These are phyloP conservation scores for Hemileccinum impolitum DNA, from an alignment of 768 basidiomycete species.

Conservation along the genomic window DNA sequence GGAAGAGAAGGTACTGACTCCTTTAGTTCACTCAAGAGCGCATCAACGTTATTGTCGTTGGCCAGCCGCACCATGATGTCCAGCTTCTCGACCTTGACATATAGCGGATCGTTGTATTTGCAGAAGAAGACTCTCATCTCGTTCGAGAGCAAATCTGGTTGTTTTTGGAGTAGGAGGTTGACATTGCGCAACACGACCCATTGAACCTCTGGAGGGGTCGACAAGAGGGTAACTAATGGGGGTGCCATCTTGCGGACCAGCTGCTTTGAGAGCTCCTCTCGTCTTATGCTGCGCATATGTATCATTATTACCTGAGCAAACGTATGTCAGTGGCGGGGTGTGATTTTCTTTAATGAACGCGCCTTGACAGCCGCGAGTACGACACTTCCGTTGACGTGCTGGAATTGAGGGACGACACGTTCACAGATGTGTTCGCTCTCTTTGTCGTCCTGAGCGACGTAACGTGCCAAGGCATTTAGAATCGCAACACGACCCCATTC, in stretches of 20 bases:
- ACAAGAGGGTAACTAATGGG: slow-evolving; percentile 90
- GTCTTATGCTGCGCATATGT: slow-evolving; percentile 78
- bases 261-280: slow-evolving; percentile 82
- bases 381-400: slow-evolving; percentile 94
- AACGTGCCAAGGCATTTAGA: slow-evolving; percentile 80
- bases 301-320: slow-evolving; percentile 86
- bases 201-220: slow-evolving; percentile 95
- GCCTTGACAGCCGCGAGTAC: slow-evolving; percentile 97
- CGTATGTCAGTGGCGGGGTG: not conserved
- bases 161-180: slow-evolving; percentile 93
- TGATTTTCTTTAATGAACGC: slow-evolving; percentile 11
- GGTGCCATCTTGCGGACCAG: slow-evolving; percentile 97
- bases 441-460: slow-evolving; percentile 80
- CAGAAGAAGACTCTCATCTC: slow-evolving; percentile 99
- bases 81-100: slow-evolving; percentile 97
- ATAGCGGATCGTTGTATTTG: slow-evolving; percentile 99
- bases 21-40: slow-evolving; percentile 90
- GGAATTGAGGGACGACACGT: slow-evolving; percentile 96
- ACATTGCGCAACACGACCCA: slow-evolving; percentile 98
- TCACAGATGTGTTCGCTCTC: slow-evolving; percentile 99
- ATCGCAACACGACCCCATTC: slow-evolving; percentile 99
- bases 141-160: slow-evolving; percentile 83
- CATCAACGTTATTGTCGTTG: slow-evolving; percentile 89
- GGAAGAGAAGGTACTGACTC: slow-evolving; percentile 57
- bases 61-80: slow-evolving; percentile 98